Evolutionary conservation across 1,139 yeast species (phyloP).

Genomic region (Taiozyma sp.): DNA sequence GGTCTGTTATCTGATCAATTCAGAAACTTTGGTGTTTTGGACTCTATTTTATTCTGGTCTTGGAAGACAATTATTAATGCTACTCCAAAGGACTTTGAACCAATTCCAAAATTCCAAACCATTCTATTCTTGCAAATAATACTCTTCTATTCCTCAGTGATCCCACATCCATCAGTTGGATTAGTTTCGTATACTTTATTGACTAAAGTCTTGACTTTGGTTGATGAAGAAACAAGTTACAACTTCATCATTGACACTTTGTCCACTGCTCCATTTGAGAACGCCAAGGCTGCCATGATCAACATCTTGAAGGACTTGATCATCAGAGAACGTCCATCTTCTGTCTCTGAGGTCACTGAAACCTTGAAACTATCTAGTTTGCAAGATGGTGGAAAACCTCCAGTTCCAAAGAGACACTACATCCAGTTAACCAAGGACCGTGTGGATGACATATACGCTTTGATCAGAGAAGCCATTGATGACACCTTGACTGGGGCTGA

Average conservation of each 20-base stretch:
- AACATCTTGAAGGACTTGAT: constrained; percentile 66
- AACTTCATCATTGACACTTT: constrained; percentile 63
- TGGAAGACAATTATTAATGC: constrained; percentile 33
- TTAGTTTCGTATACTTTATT: constrained; percentile 40
- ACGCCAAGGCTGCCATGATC: constrained; percentile 53
- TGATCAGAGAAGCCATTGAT: constrained; percentile 33
- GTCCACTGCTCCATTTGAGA: constrained; percentile 61
- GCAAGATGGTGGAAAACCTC: constrained; percentile 11
- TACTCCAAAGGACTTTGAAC: constrained; percentile 26
- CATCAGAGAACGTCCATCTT: constrained; percentile 25
- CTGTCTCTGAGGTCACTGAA: constrained; percentile 11
- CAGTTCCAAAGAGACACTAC: constrained; percentile 32
- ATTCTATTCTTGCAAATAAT: constrained; percentile 42
- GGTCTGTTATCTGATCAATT: constrained; percentile 27
- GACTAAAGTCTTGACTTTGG: constrained; percentile 48
- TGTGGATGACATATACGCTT: constrained; percentile 34
- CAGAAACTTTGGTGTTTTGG: constrained; percentile 31
- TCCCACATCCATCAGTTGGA: constrained; percentile 24
- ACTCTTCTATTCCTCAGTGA: constrained; percentile 33
- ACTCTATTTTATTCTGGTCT: constrained; percentile 38
- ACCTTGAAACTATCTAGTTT: constrained; percentile 5
- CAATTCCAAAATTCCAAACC: constrained; percentile 28
- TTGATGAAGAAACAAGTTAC: constrained; percentile 55
- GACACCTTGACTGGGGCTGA: constrained; percentile 28
- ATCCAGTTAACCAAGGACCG: constrained; percentile 37